phyloP scores from a whole-genome alignment of 2,329 filamentous ascomycete genomes.

The Mycosphaerella arachidis region DNA sequence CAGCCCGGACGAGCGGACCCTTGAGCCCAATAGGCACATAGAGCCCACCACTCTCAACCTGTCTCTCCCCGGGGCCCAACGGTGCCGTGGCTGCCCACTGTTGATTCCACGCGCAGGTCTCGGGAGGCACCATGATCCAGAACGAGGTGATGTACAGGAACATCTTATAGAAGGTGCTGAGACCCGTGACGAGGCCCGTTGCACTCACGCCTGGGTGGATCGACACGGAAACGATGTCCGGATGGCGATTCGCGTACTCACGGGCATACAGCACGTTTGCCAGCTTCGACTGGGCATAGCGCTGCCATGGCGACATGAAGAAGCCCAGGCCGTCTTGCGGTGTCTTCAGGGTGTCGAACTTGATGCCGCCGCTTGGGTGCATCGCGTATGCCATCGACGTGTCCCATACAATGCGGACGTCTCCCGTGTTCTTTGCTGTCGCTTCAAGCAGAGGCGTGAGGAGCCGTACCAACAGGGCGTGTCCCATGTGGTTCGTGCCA shows the following conservation, averaged over 20 bases:
- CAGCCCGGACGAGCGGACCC: slow-evolving; percentile 20
- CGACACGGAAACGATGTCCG: slow-evolving; percentile 41
- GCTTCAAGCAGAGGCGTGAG: slow-evolving; percentile 24
- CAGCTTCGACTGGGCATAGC: slow-evolving; percentile 50
- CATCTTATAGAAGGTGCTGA: slow-evolving; percentile 5
- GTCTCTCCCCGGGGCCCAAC: slow-evolving; percentile 32
- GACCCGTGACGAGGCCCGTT: slow-evolving; percentile 39
- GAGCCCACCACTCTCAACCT: slow-evolving; percentile 28
- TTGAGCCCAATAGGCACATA: slow-evolving; percentile 40
- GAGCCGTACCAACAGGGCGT: slow-evolving; percentile 31
- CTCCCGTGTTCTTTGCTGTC: slow-evolving; percentile 23
- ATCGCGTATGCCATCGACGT: slow-evolving; percentile 26
- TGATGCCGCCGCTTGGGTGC: slow-evolving; percentile 20
- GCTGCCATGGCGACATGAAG: slow-evolving; percentile 16
- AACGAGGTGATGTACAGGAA: slow-evolving; percentile 13
- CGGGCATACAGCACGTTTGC: slow-evolving; percentile 47
- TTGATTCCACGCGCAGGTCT: slow-evolving; percentile 38
- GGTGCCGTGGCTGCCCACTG: slow-evolving; percentile 39
- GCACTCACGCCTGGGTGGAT: slow-evolving; percentile 49
- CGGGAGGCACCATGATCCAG: slow-evolving; percentile 14
- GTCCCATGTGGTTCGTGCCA: slow-evolving; percentile 34
- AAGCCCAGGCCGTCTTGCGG: slow-evolving; percentile 14
- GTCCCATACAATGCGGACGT: slow-evolving; percentile 30
- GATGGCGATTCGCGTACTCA: slow-evolving; percentile 42
- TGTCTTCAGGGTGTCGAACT: slow-evolving; percentile 29